Evolutionary conservation across 1,139 yeast genomes (phyloP), one percentile per base, ranked within the genome.

Genomic region (Zygosaccharomyces sapae): DNA sequence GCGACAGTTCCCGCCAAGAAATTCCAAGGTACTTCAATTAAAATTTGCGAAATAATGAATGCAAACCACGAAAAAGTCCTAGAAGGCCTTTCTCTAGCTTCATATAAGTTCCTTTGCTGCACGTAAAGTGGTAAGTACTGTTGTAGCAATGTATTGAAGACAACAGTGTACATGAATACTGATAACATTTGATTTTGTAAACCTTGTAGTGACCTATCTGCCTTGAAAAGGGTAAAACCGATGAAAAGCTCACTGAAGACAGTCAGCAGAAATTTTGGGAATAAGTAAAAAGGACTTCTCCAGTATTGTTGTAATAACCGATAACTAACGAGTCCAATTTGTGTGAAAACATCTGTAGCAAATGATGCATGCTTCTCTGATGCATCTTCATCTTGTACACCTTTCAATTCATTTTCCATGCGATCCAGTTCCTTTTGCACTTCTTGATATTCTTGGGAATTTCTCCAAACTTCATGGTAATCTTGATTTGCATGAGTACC

Each of bases 31-130:
- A 86, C 65, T 63, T 88, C 96, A 31, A 78, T 82, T 16, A 81
- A 67, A 40, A 87, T 71, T 66, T 86, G 90, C 1, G 80, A 65
- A 30, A 57, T 69, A 67, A 87, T 68, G 67, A 76, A 71, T 49
- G 80, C 74, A 67, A 72, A 55, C 94, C 95, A 80, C 2, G 79
- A 70, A 55, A 72, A 86, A 38, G 72, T 81, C 70, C 71, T 79
- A 52, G 79, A 82, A 9, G 96, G 96, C 36, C 95, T 79, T 67
- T 89, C 97, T 64, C 96, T 80, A n/a, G 83, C 90, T 65, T 87
- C 96, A 63, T 86, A 89, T 41, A 89, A 71, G 57, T 81, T 81
- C 69, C 96, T 80, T 66, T 85, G 95, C 41, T 70, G 66, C 42
- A 83, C 82, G 62, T 75, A 86, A 48, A 76, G 71, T 38, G 95